Percentiles rank a stretch among this genome's conserved stretches.
Evolutionary conservation across 1,284 basidiomycete genomes (phyloP).

Genomic region (Cutaneotrichosporon mucoides): DNA sequence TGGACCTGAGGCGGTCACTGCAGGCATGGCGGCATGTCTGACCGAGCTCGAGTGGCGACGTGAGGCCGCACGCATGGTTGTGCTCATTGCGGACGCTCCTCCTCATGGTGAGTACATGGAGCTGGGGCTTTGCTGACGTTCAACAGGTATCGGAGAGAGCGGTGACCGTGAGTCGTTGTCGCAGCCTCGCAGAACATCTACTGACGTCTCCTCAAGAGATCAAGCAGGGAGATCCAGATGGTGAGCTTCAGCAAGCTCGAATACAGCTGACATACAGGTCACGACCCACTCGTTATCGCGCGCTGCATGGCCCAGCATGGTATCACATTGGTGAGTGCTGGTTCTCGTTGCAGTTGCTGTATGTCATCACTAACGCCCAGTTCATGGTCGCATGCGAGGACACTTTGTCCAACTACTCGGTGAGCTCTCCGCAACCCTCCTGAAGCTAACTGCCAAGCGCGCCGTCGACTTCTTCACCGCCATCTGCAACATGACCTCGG

Average conservation of each 20-base stretch:
- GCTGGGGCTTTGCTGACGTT: background rate
- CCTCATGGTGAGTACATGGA: constrained; percentile 63
- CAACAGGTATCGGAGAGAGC: constrained; percentile 43
- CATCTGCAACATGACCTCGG: constrained; percentile 85
- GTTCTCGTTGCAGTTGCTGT: no score
- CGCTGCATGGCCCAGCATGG: constrained; percentile 84
- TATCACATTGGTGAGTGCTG: constrained; percentile 70
- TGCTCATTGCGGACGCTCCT: constrained; percentile 94
- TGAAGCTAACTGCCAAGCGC: constrained; percentile 55
- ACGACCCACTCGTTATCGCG: constrained; percentile 84
- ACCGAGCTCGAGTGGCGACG: constrained; percentile 83
- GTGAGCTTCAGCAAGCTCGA: constrained; percentile 8
- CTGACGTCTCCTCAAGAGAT: constrained; percentile 56
- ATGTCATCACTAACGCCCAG: constrained; percentile 49
- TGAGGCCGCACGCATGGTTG: constrained; percentile 88
- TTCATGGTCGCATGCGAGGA: constrained; percentile 99
- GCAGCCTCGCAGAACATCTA: background rate
- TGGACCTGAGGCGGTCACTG: constrained; percentile 96
- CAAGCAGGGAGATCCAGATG: constrained; percentile 86
- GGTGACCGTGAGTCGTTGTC: constrained; percentile 39
- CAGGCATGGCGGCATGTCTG: constrained; percentile 79
- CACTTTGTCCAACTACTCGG: constrained; percentile 86
- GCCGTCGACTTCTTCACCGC: constrained; percentile 95
- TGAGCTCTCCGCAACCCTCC: constrained; percentile 49
- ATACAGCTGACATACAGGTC: constrained; percentile 47